phyloP scores from a whole-genome alignment of 306 rosid species.

The Lagenaria siceraria region DNA sequence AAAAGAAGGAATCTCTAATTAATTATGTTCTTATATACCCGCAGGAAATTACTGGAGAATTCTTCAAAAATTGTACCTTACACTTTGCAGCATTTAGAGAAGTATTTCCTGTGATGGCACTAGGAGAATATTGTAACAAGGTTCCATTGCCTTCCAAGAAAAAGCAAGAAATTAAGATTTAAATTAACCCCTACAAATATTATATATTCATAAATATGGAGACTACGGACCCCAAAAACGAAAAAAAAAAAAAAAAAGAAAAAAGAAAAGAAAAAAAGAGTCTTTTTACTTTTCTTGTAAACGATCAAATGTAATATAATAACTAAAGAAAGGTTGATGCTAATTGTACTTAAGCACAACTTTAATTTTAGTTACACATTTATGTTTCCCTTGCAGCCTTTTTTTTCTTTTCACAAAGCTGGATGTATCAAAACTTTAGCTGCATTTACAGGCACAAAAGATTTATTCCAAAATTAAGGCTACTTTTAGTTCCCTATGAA shows the following conservation, averaged over 20 bases:
- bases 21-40: neutral
- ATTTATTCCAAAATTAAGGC: too few relatives aligned
- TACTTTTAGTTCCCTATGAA: too few relatives aligned
- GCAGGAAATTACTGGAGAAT: conserved; percentile 33
- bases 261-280: too few relatives aligned
- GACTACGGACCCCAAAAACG: neutral
- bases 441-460: neutral
- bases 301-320: neutral
- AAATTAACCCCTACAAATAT: neutral
- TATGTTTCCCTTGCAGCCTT: neutral
- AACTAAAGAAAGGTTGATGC: neutral
- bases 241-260: too few relatives aligned
- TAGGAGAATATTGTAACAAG: conserved; percentile 53
- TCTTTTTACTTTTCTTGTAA: neutral
- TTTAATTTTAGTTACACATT: neutral
- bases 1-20: too few relatives aligned
- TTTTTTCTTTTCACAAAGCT: too few relatives aligned
- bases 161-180: neutral
- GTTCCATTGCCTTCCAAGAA: conserved; percentile 29
- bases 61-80: conserved; percentile 49
- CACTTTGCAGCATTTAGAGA: conserved; percentile 70
- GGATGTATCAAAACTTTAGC: neutral
- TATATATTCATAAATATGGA: neutral
- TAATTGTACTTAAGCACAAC: neutral
- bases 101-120: conserved; percentile 61